Evolutionary conservation across 306 rosid genomes (phyloP), one percentile per base, ranked within the genome.

Genomic region (Lablab purpureus): DNA sequence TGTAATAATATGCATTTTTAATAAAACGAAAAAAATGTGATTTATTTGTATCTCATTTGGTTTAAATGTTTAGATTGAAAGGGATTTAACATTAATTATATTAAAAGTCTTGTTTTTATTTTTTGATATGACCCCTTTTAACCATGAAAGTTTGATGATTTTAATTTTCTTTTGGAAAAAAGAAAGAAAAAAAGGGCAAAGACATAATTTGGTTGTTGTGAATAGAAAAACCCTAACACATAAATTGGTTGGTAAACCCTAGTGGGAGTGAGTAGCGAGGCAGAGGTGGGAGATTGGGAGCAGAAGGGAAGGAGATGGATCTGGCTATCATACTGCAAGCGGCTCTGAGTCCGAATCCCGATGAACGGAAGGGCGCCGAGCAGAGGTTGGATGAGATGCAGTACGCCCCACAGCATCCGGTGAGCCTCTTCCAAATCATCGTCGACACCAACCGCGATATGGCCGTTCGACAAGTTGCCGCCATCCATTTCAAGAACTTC

Each of bases 401-500:
- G 81, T 82, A 82, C 51, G 76, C 93, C 10, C 99, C 97, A 1
- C 97, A 91, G 77, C 99, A 94, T 87, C 89, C 93, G 34, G 90
- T 90, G 43, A 91, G 93, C 54, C 65, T 94, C 72, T 67, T 94
- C 67, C 97, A 91, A 67, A 92, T 94, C 68, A 88, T 91, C 13
- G 97, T 94, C 59, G 96, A 90, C 67, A 77, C 51, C 56, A 87
- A 84, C 71, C 77, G 80, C 14, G 93, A 92, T 68, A 84, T 89
- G 82, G 87, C 84, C 3, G 91, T 94, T 14, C 88, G 99, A 47
- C 99, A 94, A 85, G 93, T 83, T 59, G 99, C 93, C 14, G 90
- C 97, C 76, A 94, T 94, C 84, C 97, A 92, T 76, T 94, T 94
- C 75, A 94, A 94, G 82, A 94, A 94, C 81, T 92, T 92, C 82